A percentile compares a stretch with the other conserved stretches of the same genome.
Conservation (phyloP, 352 stramenopile genomes). For the Peronospora belbahrii region DNA sequence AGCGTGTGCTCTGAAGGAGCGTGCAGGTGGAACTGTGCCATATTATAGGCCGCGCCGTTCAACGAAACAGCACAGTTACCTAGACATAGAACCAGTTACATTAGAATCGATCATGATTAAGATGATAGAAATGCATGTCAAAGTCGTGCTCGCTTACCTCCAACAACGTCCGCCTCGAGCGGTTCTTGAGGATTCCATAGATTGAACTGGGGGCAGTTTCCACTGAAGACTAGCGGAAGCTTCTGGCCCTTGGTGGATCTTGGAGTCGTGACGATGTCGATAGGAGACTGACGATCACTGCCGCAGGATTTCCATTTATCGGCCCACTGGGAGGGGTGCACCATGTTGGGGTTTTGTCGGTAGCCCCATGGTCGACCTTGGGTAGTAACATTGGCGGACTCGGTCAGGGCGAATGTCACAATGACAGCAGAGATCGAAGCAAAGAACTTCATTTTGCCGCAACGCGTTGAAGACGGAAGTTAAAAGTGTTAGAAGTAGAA, state of each 20-base stretch:
- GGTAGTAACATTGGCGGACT: conserved; percentile 4
- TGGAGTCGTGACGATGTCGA: conserved; percentile 18
- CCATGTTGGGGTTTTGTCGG: conserved; percentile 1
- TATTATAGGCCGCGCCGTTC: conserved; percentile 10
- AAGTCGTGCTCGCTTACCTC: neutral
- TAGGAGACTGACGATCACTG: conserved; percentile 21
- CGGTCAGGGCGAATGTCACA: neutral
- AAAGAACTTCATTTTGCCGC: conserved; percentile 12
- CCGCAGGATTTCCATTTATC: conserved; percentile 6
- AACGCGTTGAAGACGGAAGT: neutral
- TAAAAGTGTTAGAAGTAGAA: neutral
- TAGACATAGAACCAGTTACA: neutral
- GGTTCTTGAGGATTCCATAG: conserved; percentile 3
- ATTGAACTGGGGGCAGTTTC: conserved; percentile 14
- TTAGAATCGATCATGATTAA: neutral
- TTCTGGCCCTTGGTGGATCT: neutral
- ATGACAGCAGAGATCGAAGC: conserved; percentile 3
- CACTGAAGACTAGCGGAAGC: conserved; percentile 12
- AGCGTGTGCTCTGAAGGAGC: conserved; percentile 51
- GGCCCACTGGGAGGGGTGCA: conserved; percentile 2
- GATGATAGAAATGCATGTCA: neutral
- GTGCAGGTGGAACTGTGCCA: conserved; percentile 45
- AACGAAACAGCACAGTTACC: conserved; percentile 5
- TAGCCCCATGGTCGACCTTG: conserved; percentile 9
- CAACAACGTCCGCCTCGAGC: neutral